These are phyloP conservation scores for Oehlia diaphana DNA, from an alignment of 192 early-diverging fungal genomes.

Conservation along the genomic window DNA sequence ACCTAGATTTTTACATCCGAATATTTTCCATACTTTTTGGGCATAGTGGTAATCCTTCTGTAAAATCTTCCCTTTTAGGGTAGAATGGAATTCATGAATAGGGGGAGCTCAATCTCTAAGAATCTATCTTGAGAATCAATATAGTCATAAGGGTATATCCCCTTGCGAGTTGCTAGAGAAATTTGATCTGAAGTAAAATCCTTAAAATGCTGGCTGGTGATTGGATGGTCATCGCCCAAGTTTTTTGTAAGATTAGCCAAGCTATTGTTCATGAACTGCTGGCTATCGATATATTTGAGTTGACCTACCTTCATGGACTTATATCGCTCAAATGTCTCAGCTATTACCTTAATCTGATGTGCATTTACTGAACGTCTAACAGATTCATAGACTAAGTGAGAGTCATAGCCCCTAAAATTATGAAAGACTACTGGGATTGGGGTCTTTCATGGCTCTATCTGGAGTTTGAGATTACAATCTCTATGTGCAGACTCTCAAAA, in stretches of 20 bases:
- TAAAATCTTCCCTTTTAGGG: no score
- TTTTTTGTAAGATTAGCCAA: conserved; percentile 3
- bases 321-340: background rate
- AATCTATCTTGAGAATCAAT: conserved; percentile 11
- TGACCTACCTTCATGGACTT: background rate
- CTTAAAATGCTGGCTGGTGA: no score
- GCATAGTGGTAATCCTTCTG: no score
- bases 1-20: no score
- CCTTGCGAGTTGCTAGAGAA: background rate
- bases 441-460: conserved; percentile 1
- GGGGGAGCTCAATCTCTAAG: background rate
- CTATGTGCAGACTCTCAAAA: background rate
- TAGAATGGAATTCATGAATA: no score
- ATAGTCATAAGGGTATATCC: conserved; percentile 3
- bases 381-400: conserved; percentile 12
- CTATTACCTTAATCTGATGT: background rate
- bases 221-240: background rate
- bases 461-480: conserved; percentile 5
- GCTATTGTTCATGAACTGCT: no score
- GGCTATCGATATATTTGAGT: no score
- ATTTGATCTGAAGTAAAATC: background rate
- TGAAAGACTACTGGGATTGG: conserved; percentile 13
- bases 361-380: background rate
- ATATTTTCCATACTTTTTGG: no score
- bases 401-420: conserved; percentile 6